Conservation (phyloP, 441 rosid species). For the Jatropha podagrica region DNA sequence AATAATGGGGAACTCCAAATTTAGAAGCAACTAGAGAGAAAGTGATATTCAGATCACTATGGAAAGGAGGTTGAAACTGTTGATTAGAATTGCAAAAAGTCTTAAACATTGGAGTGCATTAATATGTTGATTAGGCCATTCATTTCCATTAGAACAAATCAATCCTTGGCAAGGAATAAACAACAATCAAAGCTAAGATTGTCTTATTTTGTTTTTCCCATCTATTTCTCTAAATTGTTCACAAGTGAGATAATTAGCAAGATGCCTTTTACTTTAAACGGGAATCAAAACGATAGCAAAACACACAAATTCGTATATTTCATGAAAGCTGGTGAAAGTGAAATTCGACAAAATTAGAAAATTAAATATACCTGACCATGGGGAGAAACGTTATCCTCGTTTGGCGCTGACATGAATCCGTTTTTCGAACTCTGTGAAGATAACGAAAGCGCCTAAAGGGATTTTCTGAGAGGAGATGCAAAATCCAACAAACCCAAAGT, state of each 20-base stretch:
- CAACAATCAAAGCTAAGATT: neutral
- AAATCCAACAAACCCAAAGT: neutral
- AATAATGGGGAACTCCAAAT: too few species aligned
- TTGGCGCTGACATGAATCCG: slow-evolving; percentile 38
- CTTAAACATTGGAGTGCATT: too few species aligned
- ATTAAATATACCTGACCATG: slow-evolving; percentile 36
- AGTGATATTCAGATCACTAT: too few species aligned
- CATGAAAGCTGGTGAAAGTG: neutral
- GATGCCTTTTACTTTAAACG: neutral
- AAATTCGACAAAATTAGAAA: neutral
- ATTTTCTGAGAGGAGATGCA: neutral
- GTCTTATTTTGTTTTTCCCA: neutral
- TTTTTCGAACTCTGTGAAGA: neutral
- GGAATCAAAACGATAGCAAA: neutral
- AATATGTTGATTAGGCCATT: too few species aligned
- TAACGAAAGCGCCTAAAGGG: neutral
- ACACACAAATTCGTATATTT: neutral
- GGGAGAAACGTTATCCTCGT: slow-evolving; percentile 41
- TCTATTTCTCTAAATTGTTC: neutral
- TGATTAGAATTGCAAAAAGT: too few species aligned
- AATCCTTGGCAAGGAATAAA: neutral
- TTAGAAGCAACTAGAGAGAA: too few species aligned
- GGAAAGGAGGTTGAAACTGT: too few species aligned
- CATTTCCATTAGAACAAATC: too few species aligned
- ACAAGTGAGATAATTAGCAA: neutral